Evolutionary conservation across 805 yeast species (phyloP), one percentile per base, ranked within the genome.

Genomic region (Metschnikowia henanensis): DNA sequence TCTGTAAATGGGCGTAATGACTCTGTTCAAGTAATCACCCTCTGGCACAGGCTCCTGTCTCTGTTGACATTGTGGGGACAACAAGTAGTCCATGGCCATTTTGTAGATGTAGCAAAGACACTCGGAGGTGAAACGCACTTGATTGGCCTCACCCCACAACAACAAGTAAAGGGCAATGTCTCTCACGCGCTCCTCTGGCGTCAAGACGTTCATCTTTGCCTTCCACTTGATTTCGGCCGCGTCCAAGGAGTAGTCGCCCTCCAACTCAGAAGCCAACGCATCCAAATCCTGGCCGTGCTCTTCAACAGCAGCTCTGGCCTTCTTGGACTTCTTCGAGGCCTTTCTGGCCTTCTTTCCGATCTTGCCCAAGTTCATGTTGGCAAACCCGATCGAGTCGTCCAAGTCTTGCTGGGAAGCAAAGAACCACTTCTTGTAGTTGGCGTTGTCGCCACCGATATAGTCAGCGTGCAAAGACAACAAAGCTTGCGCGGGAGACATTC

Each of bases 101-200:
- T 95, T 92, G 80, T 83, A 95, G 61, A 94, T 83, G 78, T 87
- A 94, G 79, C 97, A 88, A 51, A 94, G 72, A 71, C 86, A 78
- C 50, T 76, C 80, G 6, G 85, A 79, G 44, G 94, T 85, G 73
- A 94, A 94, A 70, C 99, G 86, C 46, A 92, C 95, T 73, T 87
- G 94, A 68, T 87, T 87, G 28, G 94, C 91, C 72, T 87, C 95
- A 73, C 95, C 95, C 95, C 95, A 87, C 56, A 84, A 68, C 57
- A 87, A 72, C 49, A 87, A 71, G 68, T 85, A 87, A 50, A 87
- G 70, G 12, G 91, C 83, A 55, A 87, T 68, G 53, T 86, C 90
- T 68, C 91, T 80, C 42, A 85, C 91, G 67, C 85, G 79, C 64
- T 85, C 92, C 43, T 84, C 68, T n/a, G 94, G 89, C 38, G 83